Evolutionary conservation across 2,329 filamentous ascomycete genomes (phyloP).

Genomic region (Paraphaeosphaeria sporulosa): DNA sequence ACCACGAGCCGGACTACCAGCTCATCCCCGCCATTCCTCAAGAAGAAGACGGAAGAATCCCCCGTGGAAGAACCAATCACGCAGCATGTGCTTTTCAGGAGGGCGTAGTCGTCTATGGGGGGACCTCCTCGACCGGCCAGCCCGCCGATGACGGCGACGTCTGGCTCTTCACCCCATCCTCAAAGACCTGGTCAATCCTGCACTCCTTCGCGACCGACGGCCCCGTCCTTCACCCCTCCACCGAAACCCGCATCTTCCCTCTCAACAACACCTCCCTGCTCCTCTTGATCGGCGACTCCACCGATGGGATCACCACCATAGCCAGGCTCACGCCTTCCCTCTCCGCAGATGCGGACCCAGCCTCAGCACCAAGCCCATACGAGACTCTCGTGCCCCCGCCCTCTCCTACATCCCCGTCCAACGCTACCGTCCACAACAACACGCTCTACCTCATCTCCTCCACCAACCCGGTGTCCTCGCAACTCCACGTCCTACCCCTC

Average conservation of each 20-base stretch:
- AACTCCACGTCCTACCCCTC: constrained; percentile 36
- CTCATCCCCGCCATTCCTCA: constrained; percentile 51
- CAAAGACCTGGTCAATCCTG: constrained; percentile 36
- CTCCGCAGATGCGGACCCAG: constrained; percentile 25
- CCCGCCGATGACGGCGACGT: constrained; percentile 47
- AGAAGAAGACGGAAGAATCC: constrained; percentile 39
- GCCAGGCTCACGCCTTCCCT: constrained; percentile 40
- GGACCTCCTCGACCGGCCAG: constrained; percentile 38
- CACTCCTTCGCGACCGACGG: constrained; percentile 6
- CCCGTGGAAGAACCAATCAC: constrained; percentile 47
- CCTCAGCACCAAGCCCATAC: constrained; percentile 35
- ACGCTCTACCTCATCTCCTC: constrained; percentile 52
- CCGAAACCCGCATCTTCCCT: constrained; percentile 2
- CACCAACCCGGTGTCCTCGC: constrained; percentile 38
- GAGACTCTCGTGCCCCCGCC: constrained; percentile 33
- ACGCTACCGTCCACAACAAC: constrained; percentile 47
- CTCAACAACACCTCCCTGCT: constrained; percentile 23
- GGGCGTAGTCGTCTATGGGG: constrained; percentile 52
- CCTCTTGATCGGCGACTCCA: constrained; percentile 37
- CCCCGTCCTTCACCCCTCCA: constrained; percentile 18
- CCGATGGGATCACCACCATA: constrained; percentile 26
- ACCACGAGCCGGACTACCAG: constrained; percentile 49
- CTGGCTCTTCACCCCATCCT: constrained; percentile 51
- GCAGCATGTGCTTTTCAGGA: constrained; percentile 51
- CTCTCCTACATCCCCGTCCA: constrained; percentile 34